A percentile compares a stretch with the other conserved stretches of the same genome.
These are phyloP conservation scores for Teunomyces funiuensis DNA, from an alignment of 805 yeast genomes.

Conservation along the genomic window DNA sequence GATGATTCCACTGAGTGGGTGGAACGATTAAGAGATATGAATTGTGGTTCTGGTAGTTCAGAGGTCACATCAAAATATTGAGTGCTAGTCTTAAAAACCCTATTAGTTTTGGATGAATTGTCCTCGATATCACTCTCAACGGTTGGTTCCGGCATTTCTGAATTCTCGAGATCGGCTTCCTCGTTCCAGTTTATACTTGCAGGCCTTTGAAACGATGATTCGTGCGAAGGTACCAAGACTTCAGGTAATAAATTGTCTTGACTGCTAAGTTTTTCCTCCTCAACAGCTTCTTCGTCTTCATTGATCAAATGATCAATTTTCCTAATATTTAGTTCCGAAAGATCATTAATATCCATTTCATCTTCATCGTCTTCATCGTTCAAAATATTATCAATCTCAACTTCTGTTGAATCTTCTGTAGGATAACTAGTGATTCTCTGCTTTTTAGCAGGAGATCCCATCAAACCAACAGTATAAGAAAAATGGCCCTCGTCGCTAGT, in stretches of 20 bases:
- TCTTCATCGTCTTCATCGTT: constrained; percentile 16
- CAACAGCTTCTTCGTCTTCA: constrained; percentile 16
- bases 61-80: constrained; percentile 24
- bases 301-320: constrained; percentile 40
- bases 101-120: not conserved
- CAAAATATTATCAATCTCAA: constrained; percentile 7
- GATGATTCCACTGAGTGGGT: constrained; percentile 18
- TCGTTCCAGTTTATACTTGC: constrained; percentile 46
- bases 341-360: constrained; percentile 34
- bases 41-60: constrained; percentile 8
- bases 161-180: constrained; percentile 30
- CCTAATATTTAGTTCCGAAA: constrained; percentile 38
- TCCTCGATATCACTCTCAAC: not conserved
- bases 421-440: constrained; percentile 7
- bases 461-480: constrained; percentile 8
- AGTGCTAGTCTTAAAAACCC: constrained; percentile 16
- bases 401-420: constrained; percentile 5
- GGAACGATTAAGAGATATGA: constrained; percentile 9
- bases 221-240: constrained; percentile 16
- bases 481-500: constrained; percentile 2
- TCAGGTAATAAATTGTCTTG: constrained; percentile 5
- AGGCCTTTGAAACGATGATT: constrained; percentile 36
- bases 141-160: constrained; percentile 11
- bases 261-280: not conserved
- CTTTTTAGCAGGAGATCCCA: constrained; percentile 19